Percentiles rank a stretch among this genome's conserved stretches.
These are phyloP conservation scores for Geosmithia flava DNA, from an alignment of 2,329 filamentous ascomycete species.

Conservation along the genomic window DNA sequence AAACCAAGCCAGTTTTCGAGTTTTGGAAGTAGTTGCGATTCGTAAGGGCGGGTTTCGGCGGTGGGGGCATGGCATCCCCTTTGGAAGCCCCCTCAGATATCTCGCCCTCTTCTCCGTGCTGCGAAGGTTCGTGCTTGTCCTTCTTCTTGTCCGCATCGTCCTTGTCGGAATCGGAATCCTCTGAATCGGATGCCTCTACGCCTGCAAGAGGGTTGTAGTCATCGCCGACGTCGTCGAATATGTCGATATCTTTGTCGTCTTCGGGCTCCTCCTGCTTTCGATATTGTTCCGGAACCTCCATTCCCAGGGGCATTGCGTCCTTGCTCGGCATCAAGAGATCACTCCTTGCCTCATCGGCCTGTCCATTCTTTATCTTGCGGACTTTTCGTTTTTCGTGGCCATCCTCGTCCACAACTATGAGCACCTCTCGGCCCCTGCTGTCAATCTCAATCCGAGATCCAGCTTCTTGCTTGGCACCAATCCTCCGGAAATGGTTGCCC, in stretches of 20 bases:
- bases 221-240: constrained; percentile 53
- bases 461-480: constrained; percentile 40
- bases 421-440: constrained; percentile 46
- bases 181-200: constrained; percentile 30
- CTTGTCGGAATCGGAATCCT: constrained; percentile 28
- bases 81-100: background rate
- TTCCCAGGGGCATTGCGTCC: constrained; percentile 44
- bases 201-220: constrained; percentile 57
- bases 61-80: constrained; percentile 28
- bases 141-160: constrained; percentile 29
- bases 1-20: constrained; percentile 39
- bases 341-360: constrained; percentile 18
- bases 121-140: constrained; percentile 8
- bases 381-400: constrained; percentile 55
- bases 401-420: constrained; percentile 54
- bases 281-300: constrained; percentile 53
- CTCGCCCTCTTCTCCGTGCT: constrained; percentile 7
- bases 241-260: constrained; percentile 45
- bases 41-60: constrained; percentile 25
- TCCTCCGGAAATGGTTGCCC: constrained; percentile 52
- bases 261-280: constrained; percentile 30
- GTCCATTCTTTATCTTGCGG: constrained; percentile 33
- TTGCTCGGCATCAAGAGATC: constrained; percentile 42
- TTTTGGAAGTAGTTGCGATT: constrained; percentile 53
- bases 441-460: constrained; percentile 49